phyloP scores from a whole-genome alignment of 106 monocot genomes.

The Dendrobium chrysotoxum region DNA sequence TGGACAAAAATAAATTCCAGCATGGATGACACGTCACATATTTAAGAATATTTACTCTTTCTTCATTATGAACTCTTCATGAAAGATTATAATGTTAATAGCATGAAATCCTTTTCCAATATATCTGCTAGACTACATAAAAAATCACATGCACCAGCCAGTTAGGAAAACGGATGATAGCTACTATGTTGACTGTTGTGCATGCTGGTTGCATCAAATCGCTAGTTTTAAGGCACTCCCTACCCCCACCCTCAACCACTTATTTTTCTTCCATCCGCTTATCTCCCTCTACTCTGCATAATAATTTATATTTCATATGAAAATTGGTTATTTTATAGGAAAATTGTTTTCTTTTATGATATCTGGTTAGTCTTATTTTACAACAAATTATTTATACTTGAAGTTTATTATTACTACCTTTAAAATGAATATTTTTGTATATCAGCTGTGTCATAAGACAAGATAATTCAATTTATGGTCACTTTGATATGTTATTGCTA shows the following conservation, averaged over 20 bases:
- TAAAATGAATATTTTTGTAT: no score
- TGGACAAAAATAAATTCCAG: not conserved
- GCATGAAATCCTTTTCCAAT: not conserved
- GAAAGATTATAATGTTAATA: not conserved
- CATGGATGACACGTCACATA: not conserved
- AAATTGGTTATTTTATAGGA: not conserved
- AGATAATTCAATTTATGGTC: no score
- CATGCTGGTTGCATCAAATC: no score
- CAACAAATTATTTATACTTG: not conserved
- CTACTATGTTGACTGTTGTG: no score
- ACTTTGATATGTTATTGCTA: no score
- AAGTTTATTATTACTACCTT: no score
- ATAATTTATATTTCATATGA: not conserved
- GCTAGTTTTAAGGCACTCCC: no score
- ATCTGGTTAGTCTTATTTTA: not conserved
- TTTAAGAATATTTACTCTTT: not conserved
- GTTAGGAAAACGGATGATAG: not conserved
- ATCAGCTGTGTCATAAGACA: no score
- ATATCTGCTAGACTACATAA: not conserved
- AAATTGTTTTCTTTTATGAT: not conserved
- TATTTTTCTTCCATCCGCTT: no score
- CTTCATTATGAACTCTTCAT: not conserved
- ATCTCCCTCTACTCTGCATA: not conserved
- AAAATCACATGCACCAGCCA: not conserved
- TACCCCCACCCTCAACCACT: no score